Percentiles rank a stretch among this genome's conserved stretches.
phyloP scores from a whole-genome alignment of 2,329 filamentous ascomycete genomes.

The Microsporum audouinii region DNA sequence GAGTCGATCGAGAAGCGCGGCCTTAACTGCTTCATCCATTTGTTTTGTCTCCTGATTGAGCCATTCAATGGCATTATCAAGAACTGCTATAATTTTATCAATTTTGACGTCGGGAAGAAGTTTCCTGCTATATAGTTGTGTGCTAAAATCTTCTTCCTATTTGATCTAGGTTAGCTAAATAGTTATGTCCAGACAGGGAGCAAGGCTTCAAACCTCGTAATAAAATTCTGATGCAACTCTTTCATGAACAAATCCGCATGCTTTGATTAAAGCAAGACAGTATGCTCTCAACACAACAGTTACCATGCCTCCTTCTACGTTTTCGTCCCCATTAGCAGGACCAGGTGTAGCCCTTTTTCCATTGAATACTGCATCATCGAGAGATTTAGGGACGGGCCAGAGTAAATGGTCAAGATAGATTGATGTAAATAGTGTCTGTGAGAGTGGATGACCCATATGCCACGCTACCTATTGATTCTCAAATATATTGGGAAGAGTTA shows the following conservation, averaged over 20 bases:
- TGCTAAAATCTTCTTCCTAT: conserved; percentile 92
- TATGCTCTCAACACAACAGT: conserved; percentile 67
- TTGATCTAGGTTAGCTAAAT: conserved; percentile 12
- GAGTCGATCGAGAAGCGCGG: conserved; percentile 55
- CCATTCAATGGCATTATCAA: conserved; percentile 46
- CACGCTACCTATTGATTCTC: conserved; percentile 62
- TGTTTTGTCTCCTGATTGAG: conserved; percentile 31
- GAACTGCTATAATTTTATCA: conserved; percentile 43
- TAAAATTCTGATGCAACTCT: conserved; percentile 73
- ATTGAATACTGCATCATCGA: conserved; percentile 55
- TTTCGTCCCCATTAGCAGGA: not conserved
- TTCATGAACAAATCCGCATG: conserved; percentile 65
- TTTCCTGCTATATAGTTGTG: conserved; percentile 73
- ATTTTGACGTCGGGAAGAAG: conserved; percentile 56
- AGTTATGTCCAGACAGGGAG: not conserved
- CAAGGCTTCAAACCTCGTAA: conserved; percentile 57
- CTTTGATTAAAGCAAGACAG: conserved; percentile 72
- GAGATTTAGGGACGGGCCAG: conserved; percentile 52
- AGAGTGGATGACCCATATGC: conserved; percentile 91
- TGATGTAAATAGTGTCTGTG: conserved; percentile 88
- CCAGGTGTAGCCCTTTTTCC: not conserved
- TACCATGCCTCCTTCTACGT: conserved; percentile 33
- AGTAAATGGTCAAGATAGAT: conserved; percentile 78
- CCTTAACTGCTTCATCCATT: conserved; percentile 28
- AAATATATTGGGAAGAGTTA: not conserved